Evolutionary conservation across 257 asterid species (phyloP), one percentile per base, ranked within the genome.

Genomic region (Primulina huaijiensis): DNA sequence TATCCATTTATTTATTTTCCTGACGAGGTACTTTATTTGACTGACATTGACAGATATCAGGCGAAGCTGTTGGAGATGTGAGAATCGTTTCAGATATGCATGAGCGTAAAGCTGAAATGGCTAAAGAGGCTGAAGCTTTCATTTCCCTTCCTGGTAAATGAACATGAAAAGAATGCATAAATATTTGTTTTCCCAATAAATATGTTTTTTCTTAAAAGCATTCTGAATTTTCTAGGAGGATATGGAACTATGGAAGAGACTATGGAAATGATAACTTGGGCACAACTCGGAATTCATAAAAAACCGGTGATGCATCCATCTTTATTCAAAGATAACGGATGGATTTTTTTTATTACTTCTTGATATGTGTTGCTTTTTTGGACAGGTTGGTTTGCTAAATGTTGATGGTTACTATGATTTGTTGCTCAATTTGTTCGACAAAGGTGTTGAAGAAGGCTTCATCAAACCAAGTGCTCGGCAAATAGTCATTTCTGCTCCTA

Each of bases 221-320:
- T 58, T 64, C 8, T 78, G 60, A 62, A 34, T 60, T 29, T 57
- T 60, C 64, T 79, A 94, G 99, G 99, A 65, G 99, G 99, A 69
- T 94, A 89, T 77, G 99, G 99, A 57, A 94, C 99, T 25, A 85
- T 94, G 99, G 99, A 94, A 77, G 99, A 94, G 82, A 65, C 84
- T 19, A 62, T 94, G 78, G 99, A 94, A 82, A 92, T 94, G 98
- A 94, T 94, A 72, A 94, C 99, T 63, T 94, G 99, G 99, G 92
- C 95, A 62, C 97, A 94, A 72, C 95, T 94, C 20, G 99, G 99
- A 71, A 89, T 94, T 82, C 99, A 94, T 73, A 87, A 82, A 68
- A 94, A 94, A 73, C 92, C 98, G 78, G 99, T 92, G 71, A 74
- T 73, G 64, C 73, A 78, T 83, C 79, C 31, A 12, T 35, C 31